phyloP scores from a whole-genome alignment of 2,329 filamentous ascomycete genomes.

The Cryoendolithus antarcticus region DNA sequence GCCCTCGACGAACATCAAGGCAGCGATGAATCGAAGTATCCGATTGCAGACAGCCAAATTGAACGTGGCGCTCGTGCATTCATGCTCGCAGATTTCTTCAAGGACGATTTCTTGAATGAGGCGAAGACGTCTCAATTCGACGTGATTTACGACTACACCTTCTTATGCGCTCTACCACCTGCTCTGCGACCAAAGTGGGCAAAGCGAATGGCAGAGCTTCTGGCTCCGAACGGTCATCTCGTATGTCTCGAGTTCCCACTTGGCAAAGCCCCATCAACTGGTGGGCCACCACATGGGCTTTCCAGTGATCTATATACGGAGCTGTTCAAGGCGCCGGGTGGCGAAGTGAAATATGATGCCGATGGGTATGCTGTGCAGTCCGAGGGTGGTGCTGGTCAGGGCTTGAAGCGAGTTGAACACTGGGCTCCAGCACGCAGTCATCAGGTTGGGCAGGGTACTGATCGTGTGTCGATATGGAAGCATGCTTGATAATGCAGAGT shows the following conservation, averaged over 20 bases:
- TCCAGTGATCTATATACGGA: slow-evolving; percentile 58
- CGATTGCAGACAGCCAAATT: slow-evolving; percentile 26
- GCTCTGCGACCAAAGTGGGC: slow-evolving; percentile 46
- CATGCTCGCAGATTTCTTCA: slow-evolving; percentile 56
- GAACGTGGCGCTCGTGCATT: slow-evolving; percentile 43
- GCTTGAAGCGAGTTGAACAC: slow-evolving; percentile 36
- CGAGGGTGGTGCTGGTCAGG: slow-evolving; percentile 33
- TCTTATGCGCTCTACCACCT: slow-evolving; percentile 48
- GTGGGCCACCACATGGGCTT: slow-evolving; percentile 63
- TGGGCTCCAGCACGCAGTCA: slow-evolving; percentile 47
- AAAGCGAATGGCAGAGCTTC: slow-evolving; percentile 40
- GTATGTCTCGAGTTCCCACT: slow-evolving; percentile 69
- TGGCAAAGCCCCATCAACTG: slow-evolving; percentile 50
- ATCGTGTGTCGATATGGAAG: slow-evolving; percentile 39
- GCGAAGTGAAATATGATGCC: slow-evolving; percentile 50
- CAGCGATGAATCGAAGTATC: slow-evolving; percentile 32
- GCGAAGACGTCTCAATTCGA: slow-evolving; percentile 41
- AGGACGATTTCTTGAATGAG: slow-evolving; percentile 36
- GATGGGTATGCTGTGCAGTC: slow-evolving; percentile 34
- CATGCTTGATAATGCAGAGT: too few species aligned
- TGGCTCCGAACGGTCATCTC: slow-evolving; percentile 40
- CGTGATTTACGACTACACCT: slow-evolving; percentile 53
- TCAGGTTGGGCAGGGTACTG: slow-evolving; percentile 38
- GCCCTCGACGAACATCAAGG: slow-evolving; percentile 26
- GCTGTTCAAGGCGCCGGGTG: slow-evolving; percentile 58